These are phyloP conservation scores for Allium cepa DNA, from an alignment of 106 monocot genomes.

Conservation along the genomic window DNA sequence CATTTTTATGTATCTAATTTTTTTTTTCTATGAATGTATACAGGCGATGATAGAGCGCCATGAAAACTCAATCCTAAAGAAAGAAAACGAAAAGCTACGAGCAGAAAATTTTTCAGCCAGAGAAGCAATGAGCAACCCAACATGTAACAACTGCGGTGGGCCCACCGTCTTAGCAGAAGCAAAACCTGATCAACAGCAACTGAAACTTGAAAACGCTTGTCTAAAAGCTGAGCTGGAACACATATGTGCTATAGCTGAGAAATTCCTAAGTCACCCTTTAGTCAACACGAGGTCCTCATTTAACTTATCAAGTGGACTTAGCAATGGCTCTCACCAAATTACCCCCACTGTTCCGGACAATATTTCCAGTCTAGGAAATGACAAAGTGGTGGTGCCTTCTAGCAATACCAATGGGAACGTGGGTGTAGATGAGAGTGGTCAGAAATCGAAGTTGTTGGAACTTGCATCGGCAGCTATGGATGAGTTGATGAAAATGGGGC, in stretches of 20 bases:
- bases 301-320: slow-evolving; percentile 9
- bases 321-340: slow-evolving; percentile 10
- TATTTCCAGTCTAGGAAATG: too few relatives aligned
- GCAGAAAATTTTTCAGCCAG: slow-evolving; percentile 44
- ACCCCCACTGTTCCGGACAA: slow-evolving; percentile 2
- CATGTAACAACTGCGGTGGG: slow-evolving; percentile 51
- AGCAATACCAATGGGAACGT: too few relatives aligned
- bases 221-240: slow-evolving; percentile 65
- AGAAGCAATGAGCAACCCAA: slow-evolving; percentile 51
- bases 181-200: slow-evolving; percentile 50
- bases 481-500: slow-evolving; percentile 57
- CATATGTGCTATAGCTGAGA: slow-evolving; percentile 32
- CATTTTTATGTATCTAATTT: neutral
- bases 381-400: too few relatives aligned
- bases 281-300: too few relatives aligned
- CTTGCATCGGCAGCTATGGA: slow-evolving; percentile 57
- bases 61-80: slow-evolving; percentile 43
- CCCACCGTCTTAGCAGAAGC: slow-evolving; percentile 51
- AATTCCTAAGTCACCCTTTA: slow-evolving; percentile 40
- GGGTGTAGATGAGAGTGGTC: too few relatives aligned
- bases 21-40: neutral
- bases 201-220: slow-evolving; percentile 56
- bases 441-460: slow-evolving; percentile 40
- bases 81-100: slow-evolving; percentile 62
- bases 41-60: slow-evolving; percentile 18